Percentiles rank a stretch among this genome's conserved stretches.
These are phyloP conservation scores for Onygenales sp. DNA, from an alignment of 2,329 filamentous ascomycete genomes.

Conservation along the genomic window DNA sequence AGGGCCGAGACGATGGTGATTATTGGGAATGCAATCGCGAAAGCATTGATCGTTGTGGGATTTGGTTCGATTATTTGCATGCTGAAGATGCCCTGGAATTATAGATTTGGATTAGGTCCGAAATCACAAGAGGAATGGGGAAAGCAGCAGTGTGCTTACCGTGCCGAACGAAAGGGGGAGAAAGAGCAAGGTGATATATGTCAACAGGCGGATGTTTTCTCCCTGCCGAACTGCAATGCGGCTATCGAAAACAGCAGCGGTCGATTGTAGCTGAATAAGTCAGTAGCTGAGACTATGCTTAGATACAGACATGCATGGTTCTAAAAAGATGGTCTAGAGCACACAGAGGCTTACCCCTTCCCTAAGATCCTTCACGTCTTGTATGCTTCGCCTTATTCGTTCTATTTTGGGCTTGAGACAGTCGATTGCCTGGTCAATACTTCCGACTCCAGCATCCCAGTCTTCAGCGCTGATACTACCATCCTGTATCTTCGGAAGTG, in stretches of 20 bases:
- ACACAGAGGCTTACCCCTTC: constrained; percentile 2
- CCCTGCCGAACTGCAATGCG: constrained; percentile 14
- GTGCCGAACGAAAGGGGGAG: constrained; percentile 14
- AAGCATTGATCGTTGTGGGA: constrained; percentile 2
- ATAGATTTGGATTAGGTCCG: background rate
- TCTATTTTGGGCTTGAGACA: constrained; percentile 4
- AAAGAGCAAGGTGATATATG: constrained; percentile 14
- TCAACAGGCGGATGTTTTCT: constrained; percentile 14
- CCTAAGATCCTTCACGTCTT: constrained; percentile 6
- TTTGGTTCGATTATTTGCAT: constrained; percentile 5
- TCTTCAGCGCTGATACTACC: constrained; percentile 3
- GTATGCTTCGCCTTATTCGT: constrained; percentile 3
- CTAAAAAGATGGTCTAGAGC: background rate
- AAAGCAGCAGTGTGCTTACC: background rate
- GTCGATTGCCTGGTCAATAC: constrained; percentile 4
- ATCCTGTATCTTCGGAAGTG: constrained; percentile 4
- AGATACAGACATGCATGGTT: background rate
- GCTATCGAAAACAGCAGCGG: constrained; percentile 13
- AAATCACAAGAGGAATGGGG: background rate
- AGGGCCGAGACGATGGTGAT: constrained; percentile 6
- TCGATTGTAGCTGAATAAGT: constrained; percentile 3
- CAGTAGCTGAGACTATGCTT: background rate
- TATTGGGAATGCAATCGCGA: constrained; percentile 6
- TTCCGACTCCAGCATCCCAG: constrained; percentile 4
- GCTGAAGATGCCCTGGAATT: constrained; percentile 3